phyloP scores from a whole-genome alignment of 345 rosid genomes.

The Gossypium australe region DNA sequence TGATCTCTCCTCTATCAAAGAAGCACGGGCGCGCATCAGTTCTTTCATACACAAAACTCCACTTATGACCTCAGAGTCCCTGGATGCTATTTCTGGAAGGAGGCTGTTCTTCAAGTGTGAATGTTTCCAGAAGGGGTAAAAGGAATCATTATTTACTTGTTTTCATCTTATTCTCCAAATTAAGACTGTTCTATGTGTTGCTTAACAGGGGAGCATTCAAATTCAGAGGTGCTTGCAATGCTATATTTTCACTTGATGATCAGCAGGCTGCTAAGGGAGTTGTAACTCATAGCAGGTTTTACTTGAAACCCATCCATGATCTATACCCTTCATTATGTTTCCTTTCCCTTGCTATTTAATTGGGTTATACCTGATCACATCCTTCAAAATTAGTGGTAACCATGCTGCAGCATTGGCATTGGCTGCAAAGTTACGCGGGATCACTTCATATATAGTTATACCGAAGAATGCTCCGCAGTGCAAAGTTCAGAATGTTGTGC shows the following conservation, averaged over 20 bases:
- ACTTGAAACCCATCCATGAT: background rate
- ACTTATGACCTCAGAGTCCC: slow-evolving; percentile 61
- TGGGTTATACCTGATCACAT: slow-evolving; percentile 14
- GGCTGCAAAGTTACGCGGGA: slow-evolving; percentile 75
- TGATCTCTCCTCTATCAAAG: slow-evolving; percentile 64
- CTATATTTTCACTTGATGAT: slow-evolving; percentile 56
- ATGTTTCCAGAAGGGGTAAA: slow-evolving; percentile 90
- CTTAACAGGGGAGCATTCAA: slow-evolving; percentile 79
- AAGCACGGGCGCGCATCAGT: slow-evolving; percentile 58
- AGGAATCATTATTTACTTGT: background rate
- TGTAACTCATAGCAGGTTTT: slow-evolving; percentile 89
- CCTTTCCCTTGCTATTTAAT: background rate
- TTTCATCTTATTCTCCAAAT: background rate
- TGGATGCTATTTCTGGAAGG: slow-evolving; percentile 56
- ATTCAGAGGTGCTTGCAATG: slow-evolving; percentile 94
- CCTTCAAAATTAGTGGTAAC: slow-evolving; percentile 56
- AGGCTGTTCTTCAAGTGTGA: slow-evolving; percentile 77
- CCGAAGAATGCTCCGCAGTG: slow-evolving; percentile 87
- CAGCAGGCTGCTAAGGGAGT: slow-evolving; percentile 77
- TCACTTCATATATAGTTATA: slow-evolving; percentile 68
- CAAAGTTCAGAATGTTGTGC: slow-evolving; percentile 77
- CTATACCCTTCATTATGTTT: background rate
- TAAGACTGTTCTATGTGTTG: background rate
- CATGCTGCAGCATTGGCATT: slow-evolving; percentile 95
- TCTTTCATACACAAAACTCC: slow-evolving; percentile 66